These are phyloP conservation scores for Chimonanthus praecox DNA, from an alignment of 164 flowering plant genomes.

Conservation along the genomic window DNA sequence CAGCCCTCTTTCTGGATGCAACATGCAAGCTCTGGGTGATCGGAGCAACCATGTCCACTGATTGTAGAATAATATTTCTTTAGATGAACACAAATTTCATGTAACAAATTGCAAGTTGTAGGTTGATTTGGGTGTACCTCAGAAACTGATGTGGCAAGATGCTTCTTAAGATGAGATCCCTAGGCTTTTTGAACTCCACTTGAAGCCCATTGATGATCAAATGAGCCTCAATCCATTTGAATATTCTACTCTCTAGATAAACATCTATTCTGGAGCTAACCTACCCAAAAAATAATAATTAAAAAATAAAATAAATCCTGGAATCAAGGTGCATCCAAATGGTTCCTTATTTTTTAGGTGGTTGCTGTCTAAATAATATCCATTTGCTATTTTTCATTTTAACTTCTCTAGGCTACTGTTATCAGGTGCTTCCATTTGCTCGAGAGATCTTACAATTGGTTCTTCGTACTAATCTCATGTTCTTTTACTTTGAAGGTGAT, in stretches of 20 bases:
- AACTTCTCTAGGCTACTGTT: conserved; percentile 6
- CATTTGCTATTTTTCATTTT: background rate
- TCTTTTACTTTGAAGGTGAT: conserved; percentile 96
- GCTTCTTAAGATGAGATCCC: background rate
- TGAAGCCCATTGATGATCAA: background rate
- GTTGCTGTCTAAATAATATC: background rate
- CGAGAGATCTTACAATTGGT: conserved; percentile 72
- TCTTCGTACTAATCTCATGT: conserved; percentile 87
- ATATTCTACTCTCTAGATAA: no score
- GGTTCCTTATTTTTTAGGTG: background rate
- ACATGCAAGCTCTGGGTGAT: background rate
- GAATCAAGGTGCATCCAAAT: background rate
- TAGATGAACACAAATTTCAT: background rate
- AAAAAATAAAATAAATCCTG: no score
- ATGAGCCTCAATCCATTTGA: background rate
- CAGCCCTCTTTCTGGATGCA: background rate
- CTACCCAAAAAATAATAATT: no score
- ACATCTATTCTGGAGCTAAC: no score
- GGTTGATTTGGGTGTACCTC: background rate
- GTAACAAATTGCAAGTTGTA: background rate
- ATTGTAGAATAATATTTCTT: no score
- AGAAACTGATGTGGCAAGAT: background rate
- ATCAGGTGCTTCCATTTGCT: conserved; percentile 75
- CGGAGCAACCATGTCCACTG: background rate
- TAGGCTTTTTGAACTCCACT: background rate